phyloP scores from a whole-genome alignment of 306 rosid species.

The Aeschynomene evenia region DNA sequence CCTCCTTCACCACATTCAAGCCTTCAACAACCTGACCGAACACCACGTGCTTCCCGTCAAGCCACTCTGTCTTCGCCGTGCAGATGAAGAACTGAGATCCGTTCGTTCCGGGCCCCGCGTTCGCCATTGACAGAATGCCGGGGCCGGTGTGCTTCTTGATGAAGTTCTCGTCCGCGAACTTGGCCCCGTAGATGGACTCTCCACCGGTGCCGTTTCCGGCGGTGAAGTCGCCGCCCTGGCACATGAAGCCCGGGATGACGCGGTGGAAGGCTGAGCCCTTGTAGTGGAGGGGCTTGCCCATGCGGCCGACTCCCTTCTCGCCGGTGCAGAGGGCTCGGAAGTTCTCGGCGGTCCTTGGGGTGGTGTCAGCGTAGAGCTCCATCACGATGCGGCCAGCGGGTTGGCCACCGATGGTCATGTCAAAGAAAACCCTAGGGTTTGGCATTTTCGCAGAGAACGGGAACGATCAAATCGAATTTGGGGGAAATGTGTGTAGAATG shows the following conservation, averaged over 20 bases:
- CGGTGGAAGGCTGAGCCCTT: slow-evolving; percentile 37
- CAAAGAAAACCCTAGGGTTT: slow-evolving; percentile 81
- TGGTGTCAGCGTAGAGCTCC: slow-evolving; percentile 80
- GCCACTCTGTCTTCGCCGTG: slow-evolving; percentile 83
- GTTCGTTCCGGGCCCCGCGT: slow-evolving; percentile 83
- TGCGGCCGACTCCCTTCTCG: slow-evolving; percentile 39
- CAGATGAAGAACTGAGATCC: slow-evolving; percentile 98
- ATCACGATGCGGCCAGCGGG: slow-evolving; percentile 70
- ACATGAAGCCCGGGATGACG: slow-evolving; percentile 59
- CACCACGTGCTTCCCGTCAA: slow-evolving; percentile 92
- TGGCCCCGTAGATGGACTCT: slow-evolving; percentile 87
- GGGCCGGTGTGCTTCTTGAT: slow-evolving; percentile 86
- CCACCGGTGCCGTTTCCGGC: slow-evolving; percentile 95
- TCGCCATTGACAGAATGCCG: slow-evolving; percentile 84
- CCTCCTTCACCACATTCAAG: slow-evolving; percentile 51
- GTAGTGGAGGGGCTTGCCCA: slow-evolving; percentile 40
- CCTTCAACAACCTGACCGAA: slow-evolving; percentile 83
- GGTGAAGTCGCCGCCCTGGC: slow-evolving; percentile 96
- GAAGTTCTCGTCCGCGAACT: slow-evolving; percentile 94
- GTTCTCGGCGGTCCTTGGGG: slow-evolving; percentile 84
- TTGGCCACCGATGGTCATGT: slow-evolving; percentile 64
- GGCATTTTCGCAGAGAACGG: slow-evolving; percentile 32
- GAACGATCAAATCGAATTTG: background rate
- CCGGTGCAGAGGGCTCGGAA: slow-evolving; percentile 98
- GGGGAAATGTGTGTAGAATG: too few relatives aligned